These are phyloP conservation scores for Boletus pseudo-olivaceus DNA, from an alignment of 768 basidiomycete genomes.

Conservation along the genomic window DNA sequence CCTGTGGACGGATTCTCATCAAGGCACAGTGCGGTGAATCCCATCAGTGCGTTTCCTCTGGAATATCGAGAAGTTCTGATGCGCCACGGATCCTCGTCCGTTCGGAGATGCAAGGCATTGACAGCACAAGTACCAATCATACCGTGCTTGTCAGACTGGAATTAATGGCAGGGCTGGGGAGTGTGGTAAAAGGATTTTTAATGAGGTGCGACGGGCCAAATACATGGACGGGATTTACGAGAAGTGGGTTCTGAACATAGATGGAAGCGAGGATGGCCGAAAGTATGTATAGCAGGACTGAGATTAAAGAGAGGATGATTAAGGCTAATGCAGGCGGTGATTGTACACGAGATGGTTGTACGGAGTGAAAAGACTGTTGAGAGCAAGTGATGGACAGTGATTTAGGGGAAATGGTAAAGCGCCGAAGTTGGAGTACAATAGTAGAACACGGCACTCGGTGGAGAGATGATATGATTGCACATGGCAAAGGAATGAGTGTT, in stretches of 20 bases:
- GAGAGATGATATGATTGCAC: slow-evolving; percentile 8
- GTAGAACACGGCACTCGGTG: slow-evolving; percentile 9
- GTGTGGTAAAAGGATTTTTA: neutral
- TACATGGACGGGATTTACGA: neutral
- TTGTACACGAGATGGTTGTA: slow-evolving; percentile 8
- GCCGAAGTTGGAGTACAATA: slow-evolving; percentile 9
- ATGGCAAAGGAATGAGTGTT: neutral
- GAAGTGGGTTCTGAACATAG: neutral
- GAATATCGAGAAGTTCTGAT: neutral
- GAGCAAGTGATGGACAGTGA: neutral
- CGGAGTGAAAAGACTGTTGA: neutral
- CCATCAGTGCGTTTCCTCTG: neutral
- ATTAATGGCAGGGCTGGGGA: neutral
- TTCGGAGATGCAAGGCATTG: neutral
- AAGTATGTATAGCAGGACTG: slow-evolving; percentile 3
- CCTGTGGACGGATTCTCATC: neutral
- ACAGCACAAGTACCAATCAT: neutral
- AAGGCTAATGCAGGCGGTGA: slow-evolving; percentile 5
- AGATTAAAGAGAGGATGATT: neutral
- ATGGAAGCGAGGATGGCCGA: neutral
- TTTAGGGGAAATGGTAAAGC: neutral
- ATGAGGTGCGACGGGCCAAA: neutral
- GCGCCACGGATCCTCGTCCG: slow-evolving; percentile 7
- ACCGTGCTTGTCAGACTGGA: neutral
- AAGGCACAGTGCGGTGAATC: neutral